Conservation (phyloP, 192 early-diverging fungal species). For the Martensiomyces pterosporus region DNA sequence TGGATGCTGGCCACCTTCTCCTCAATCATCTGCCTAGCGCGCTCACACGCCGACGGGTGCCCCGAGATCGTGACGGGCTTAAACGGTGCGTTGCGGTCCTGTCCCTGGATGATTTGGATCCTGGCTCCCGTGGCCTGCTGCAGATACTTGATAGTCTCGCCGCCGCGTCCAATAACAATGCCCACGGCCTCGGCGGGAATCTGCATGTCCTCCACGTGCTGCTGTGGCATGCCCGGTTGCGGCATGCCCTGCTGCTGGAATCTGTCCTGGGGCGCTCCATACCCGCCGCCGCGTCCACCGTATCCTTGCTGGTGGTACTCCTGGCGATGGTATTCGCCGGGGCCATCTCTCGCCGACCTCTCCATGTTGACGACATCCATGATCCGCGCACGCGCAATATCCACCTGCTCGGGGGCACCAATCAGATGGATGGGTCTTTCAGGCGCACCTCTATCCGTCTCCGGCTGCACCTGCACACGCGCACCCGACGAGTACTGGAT, state of each 20-base stretch:
- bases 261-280: slow-evolving; percentile 5
- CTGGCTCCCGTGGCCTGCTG: slow-evolving; percentile 35
- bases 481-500: slow-evolving; percentile 66
- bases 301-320: neutral
- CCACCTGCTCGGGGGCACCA: slow-evolving; percentile 64
- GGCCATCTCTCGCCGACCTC: neutral
- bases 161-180: slow-evolving; percentile 41
- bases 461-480: slow-evolving; percentile 65
- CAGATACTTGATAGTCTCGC: slow-evolving; percentile 45
- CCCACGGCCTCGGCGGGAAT: slow-evolving; percentile 39
- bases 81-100: slow-evolving; percentile 28
- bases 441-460: slow-evolving; percentile 37
- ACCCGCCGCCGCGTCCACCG: neutral
- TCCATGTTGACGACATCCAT: slow-evolving; percentile 63
- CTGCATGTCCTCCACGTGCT: slow-evolving; percentile 37
- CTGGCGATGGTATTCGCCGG: neutral
- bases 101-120: slow-evolving; percentile 45
- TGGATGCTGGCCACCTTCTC: slow-evolving; percentile 36
- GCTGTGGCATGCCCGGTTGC: neutral
- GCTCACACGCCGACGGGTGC: slow-evolving; percentile 26
- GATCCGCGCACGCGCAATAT: slow-evolving; percentile 67
- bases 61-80: slow-evolving; percentile 34
- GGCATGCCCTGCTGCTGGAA: neutral
- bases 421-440: slow-evolving; percentile 63
- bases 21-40: slow-evolving; percentile 42